A percentile compares a stretch with the other conserved stretches of the same genome.
These are phyloP conservation scores for Tricholoma hemisulphureum DNA, from an alignment of 768 basidiomycete genomes.

Conservation along the genomic window DNA sequence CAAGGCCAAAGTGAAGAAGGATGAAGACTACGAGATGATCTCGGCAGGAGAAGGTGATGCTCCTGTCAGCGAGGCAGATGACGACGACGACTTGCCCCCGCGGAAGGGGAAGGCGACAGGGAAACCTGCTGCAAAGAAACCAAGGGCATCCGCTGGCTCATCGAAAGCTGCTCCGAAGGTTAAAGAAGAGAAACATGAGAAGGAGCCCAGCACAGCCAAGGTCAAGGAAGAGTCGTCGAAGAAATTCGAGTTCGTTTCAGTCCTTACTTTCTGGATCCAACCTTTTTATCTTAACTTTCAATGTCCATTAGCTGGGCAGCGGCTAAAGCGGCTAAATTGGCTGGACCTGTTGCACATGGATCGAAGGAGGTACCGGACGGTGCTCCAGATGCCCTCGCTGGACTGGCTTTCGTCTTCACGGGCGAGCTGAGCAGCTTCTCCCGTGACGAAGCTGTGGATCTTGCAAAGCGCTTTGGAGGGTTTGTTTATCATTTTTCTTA, in stretches of 20 bases:
- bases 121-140: slow-evolving; percentile 18
- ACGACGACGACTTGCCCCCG: slow-evolving; percentile 17
- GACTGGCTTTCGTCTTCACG: slow-evolving; percentile 92
- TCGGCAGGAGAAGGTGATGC: slow-evolving; percentile 10
- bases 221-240: slow-evolving; percentile 16
- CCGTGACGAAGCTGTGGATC: slow-evolving; percentile 80
- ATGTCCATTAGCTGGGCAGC: slow-evolving; percentile 39
- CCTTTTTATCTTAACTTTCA: neutral
- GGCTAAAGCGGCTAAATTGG: slow-evolving; percentile 56
- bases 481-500: slow-evolving; percentile 36
- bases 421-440: slow-evolving; percentile 87
- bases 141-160: slow-evolving; percentile 5
- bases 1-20: slow-evolving; percentile 21
- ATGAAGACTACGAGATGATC: slow-evolving; percentile 29
- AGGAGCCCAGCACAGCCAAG: slow-evolving; percentile 11
- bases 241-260: slow-evolving; percentile 27
- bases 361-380: slow-evolving; percentile 74
- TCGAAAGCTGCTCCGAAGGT: slow-evolving; percentile 4
- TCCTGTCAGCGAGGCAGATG: slow-evolving; percentile 15
- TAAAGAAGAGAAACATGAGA: slow-evolving; percentile 9
- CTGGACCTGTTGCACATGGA: slow-evolving; percentile 64
- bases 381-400: slow-evolving; percentile 70
- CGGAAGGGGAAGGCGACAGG: slow-evolving; percentile 9
- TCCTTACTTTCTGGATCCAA: neutral
- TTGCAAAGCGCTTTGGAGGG: slow-evolving; percentile 94